Evolutionary conservation across 164 flowering plant species (phyloP).

Genomic region (Piper betle): DNA sequence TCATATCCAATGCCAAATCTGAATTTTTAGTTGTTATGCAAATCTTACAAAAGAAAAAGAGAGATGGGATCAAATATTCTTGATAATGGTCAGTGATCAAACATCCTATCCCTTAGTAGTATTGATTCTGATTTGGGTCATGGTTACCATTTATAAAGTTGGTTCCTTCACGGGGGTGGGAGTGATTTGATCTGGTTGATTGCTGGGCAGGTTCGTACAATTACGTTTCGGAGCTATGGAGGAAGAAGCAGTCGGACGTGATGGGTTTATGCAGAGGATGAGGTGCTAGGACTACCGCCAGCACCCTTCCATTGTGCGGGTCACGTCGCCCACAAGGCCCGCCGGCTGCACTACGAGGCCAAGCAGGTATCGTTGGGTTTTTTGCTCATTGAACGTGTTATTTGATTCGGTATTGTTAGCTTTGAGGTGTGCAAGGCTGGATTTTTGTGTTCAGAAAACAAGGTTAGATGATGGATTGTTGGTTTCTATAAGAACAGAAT

Average conservation of each 20-base stretch:
- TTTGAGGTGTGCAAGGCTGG: no score
- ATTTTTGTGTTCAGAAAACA: no score
- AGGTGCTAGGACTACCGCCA: conserved; percentile 72
- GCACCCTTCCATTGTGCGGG: conserved; percentile 37
- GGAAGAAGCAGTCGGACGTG: conserved; percentile 81
- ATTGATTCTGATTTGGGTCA: neutral
- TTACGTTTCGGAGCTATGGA: conserved; percentile 76
- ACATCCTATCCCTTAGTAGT: no score
- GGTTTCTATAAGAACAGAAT: neutral
- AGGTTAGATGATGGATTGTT: neutral
- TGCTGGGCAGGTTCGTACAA: conserved; percentile 46
- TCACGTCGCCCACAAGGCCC: conserved; percentile 35
- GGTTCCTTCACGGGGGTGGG: neutral
- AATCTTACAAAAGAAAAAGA: neutral
- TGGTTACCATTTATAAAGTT: neutral
- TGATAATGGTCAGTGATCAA: no score
- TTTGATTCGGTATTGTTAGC: neutral
- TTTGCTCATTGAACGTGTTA: neutral
- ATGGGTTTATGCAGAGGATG: conserved; percentile 75
- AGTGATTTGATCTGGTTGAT: conserved; percentile 1
- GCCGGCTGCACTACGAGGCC: conserved; percentile 40
- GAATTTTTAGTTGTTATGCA: neutral
- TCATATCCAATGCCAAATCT: no score
- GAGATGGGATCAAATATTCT: neutral
- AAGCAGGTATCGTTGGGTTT: conserved; percentile 27